These are phyloP conservation scores for Ustilago cynodontis DNA, from an alignment of 1,284 basidiomycete genomes.

Conservation along the genomic window DNA sequence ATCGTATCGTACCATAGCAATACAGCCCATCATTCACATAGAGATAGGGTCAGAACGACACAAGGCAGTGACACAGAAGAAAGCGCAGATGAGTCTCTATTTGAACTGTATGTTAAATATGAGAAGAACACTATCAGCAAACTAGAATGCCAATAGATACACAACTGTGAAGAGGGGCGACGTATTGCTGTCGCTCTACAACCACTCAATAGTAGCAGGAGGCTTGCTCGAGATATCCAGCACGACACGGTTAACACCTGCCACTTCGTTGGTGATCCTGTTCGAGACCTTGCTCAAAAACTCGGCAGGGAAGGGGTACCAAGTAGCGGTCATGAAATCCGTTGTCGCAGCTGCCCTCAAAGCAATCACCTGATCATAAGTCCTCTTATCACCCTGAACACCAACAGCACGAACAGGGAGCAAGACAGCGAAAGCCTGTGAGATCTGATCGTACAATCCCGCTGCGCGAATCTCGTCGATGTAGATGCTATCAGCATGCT, in stretches of 20 bases:
- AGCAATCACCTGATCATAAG: conserved; percentile 87
- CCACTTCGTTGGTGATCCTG: conserved; percentile 96
- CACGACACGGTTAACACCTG: conserved; percentile 77
- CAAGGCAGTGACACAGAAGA: background rate
- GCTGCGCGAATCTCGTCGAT: conserved; percentile 97
- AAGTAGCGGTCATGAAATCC: conserved; percentile 70
- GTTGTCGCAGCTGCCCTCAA: conserved; percentile 67
- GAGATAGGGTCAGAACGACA: too few relatives aligned
- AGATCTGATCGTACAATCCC: conserved; percentile 91
- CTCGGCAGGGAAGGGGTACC: conserved; percentile 88
- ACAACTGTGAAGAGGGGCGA: background rate
- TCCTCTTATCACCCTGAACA: conserved; percentile 96
- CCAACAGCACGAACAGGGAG: conserved; percentile 97
- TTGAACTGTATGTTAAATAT: background rate
- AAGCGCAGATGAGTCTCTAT: conserved; percentile 6
- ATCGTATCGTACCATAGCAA: background rate
- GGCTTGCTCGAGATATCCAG: conserved; percentile 95
- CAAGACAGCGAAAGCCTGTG: conserved; percentile 96
- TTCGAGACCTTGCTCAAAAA: conserved; percentile 92
- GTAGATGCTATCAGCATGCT: conserved; percentile 94
- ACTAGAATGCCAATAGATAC: background rate
- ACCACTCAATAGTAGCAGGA: conserved; percentile 78
- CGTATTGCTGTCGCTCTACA: too few relatives aligned
- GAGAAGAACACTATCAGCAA: background rate
- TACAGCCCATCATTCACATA: background rate